Evolutionary conservation across 2,329 filamentous ascomycete species (phyloP).

Genomic region (Aureobasidium subglaciale): DNA sequence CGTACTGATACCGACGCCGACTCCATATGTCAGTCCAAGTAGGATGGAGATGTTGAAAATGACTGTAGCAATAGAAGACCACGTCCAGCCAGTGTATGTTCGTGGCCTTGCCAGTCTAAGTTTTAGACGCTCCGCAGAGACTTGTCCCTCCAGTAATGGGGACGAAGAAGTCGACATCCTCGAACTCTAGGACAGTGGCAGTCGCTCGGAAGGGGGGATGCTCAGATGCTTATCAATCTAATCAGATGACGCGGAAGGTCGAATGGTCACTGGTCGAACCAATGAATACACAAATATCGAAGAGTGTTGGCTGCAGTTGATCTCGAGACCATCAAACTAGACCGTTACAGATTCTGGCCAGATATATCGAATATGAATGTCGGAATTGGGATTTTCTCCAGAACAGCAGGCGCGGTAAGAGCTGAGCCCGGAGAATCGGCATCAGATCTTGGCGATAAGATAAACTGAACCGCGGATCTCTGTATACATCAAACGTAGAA

Average conservation of each 20-base stretch:
- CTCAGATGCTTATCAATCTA: constrained; percentile 7
- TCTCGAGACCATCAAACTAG: too few relatives aligned
- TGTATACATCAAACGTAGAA: too few relatives aligned
- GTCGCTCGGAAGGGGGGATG: background rate
- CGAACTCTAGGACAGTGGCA: too few relatives aligned
- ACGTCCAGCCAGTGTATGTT: background rate
- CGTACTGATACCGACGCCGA: background rate
- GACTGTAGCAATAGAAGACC: background rate
- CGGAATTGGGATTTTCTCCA: too few relatives aligned
- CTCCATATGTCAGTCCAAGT: background rate
- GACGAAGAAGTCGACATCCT: constrained; percentile 4
- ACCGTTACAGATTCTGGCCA: too few relatives aligned
- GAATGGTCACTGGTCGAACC: too few relatives aligned
- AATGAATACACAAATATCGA: too few relatives aligned
- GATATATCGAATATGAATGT: too few relatives aligned
- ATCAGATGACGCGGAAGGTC: constrained; percentile 3
- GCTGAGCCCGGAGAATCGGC: constrained; percentile 6
- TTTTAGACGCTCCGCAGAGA: background rate
- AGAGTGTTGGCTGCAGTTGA: too few relatives aligned
- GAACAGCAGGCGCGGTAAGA: background rate
- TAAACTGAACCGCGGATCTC: background rate
- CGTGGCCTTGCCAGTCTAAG: background rate
- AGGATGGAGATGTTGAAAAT: background rate
- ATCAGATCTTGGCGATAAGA: constrained; percentile 5
- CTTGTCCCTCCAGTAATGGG: background rate